Evolutionary conservation across 2,329 filamentous ascomycete genomes (phyloP), one percentile per base, ranked within the genome.

Genomic region (Arachnomyces sp.): DNA sequence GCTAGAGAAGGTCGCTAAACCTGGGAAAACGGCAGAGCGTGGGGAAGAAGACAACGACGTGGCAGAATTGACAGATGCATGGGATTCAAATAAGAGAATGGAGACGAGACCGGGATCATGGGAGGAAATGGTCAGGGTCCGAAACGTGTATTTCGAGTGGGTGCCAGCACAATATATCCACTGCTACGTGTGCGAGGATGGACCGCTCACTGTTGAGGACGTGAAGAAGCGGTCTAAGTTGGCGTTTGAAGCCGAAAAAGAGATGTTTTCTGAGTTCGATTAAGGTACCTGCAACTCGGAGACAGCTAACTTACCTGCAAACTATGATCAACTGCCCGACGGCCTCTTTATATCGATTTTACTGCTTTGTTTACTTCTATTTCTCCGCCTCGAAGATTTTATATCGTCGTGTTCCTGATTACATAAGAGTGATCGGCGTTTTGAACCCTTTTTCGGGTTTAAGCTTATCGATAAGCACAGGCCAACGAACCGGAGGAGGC

Each of bases 1-100:
- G 40, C 63, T 69, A 4, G 80, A 81, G 36, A 85, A 84, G 57
- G 69, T 85, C 17, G 72, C 73, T 1, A 61, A 66, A 1, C 68
- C 69, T 0, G 64, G 57, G 1, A 55, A 61, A 1, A 59, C 59
- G 13, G 63, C 67, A n/a, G 65, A 70, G 15, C 64, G 75, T 47
- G 47, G 51, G 6, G 59, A 63, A 2, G 72, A 76, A 46, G 66
- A 74, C 28, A 79, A 80, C 44, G 68, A 74, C 39, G 52, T 67
- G 2, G 44, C 43, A 1, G 78, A 83, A 54, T 47, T 85, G 7
- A 45, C 25, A 32, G 29, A n/a, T 7, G 31, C 34, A 12, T 50
- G 45, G 47, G 34, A 33, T 5, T 25, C 15, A 15, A 28, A 11
- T 12, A 28, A 25, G 31, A 21, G 8, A 28, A 21, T 16, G 21